A percentile compares a stretch with the other conserved stretches of the same genome.
Conservation (phyloP, 345 rosid species). For the Sonneratia caseolaris region DNA sequence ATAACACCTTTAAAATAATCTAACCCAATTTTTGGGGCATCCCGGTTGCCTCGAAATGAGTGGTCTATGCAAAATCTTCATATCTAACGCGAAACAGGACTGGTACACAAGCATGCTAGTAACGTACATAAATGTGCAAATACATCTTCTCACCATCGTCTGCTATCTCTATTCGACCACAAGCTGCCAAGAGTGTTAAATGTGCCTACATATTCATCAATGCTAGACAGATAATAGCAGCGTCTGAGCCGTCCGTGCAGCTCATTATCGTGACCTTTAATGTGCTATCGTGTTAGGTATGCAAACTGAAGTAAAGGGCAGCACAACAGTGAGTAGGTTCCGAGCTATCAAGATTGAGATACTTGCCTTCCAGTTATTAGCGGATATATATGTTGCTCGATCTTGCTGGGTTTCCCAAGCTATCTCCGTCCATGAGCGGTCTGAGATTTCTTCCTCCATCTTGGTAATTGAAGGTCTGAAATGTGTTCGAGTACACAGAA, state of each 20-base stretch:
- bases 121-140: not conserved
- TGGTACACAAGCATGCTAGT: not conserved
- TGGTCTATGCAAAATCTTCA: not conserved
- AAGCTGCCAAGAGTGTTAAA: not conserved
- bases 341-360: not conserved
- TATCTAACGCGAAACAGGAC: not conserved
- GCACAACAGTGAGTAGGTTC: not conserved
- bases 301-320: not conserved
- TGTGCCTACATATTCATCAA: not conserved
- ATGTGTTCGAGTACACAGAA: too few species aligned
- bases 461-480: too few species aligned
- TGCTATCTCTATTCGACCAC: not conserved
- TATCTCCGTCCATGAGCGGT: too few species aligned
- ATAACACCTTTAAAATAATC: too few species aligned
- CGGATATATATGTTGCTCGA: not conserved
- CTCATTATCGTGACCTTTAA: not conserved
- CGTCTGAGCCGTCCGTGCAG: not conserved
- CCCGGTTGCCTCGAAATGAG: not conserved
- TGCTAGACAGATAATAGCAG: not conserved
- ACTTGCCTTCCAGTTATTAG: not conserved
- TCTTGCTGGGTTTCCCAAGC: too few species aligned
- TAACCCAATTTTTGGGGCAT: too few species aligned
- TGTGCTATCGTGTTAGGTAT: not conserved
- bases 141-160: not conserved
- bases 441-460: too few species aligned